Conservation (phyloP, 2,329 filamentous ascomycete genomes). For the Chaetothyriales sp. region DNA sequence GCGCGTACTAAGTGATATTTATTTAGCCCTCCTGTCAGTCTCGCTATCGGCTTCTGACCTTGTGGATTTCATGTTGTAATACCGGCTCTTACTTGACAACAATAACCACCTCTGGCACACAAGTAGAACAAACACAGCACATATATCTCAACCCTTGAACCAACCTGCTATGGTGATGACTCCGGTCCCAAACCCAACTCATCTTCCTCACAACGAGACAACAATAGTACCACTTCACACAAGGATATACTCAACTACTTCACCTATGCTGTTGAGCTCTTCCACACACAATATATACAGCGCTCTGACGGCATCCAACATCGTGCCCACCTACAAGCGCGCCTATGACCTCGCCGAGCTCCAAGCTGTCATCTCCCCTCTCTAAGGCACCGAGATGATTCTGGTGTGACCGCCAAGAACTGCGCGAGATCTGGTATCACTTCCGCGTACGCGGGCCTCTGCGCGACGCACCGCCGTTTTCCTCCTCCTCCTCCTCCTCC, state of each 20-base stretch:
- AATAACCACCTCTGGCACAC: slow-evolving; percentile 56
- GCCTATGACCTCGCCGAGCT: slow-evolving; percentile 50
- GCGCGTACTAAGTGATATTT: slow-evolving; percentile 53
- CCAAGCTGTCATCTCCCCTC: slow-evolving; percentile 42
- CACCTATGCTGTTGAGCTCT: slow-evolving; percentile 50
- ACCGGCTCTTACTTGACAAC: slow-evolving; percentile 56
- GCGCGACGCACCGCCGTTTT: slow-evolving; percentile 18
- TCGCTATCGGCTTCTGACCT: slow-evolving; percentile 28
- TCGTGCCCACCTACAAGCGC: slow-evolving; percentile 36
- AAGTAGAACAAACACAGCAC: slow-evolving; percentile 65
- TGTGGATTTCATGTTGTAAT: slow-evolving; percentile 53
- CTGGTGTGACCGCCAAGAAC: slow-evolving; percentile 37
- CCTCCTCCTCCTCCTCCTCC: slow-evolving; percentile 28
- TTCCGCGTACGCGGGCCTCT: slow-evolving; percentile 44
- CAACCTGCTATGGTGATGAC: slow-evolving; percentile 52
- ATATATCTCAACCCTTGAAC: slow-evolving; percentile 50
- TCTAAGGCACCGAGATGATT: slow-evolving; percentile 44
- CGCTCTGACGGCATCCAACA: slow-evolving; percentile 48
- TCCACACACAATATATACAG: slow-evolving; percentile 54
- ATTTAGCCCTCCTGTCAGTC: slow-evolving; percentile 24
- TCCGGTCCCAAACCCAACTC: slow-evolving; percentile 30
- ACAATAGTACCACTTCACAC: not conserved
- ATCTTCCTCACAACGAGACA: not conserved
- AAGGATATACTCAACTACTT: slow-evolving; percentile 58
- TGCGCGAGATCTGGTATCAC: slow-evolving; percentile 49